phyloP scores from a whole-genome alignment of 768 basidiomycete species.

The Boletus reticuloceps region DNA sequence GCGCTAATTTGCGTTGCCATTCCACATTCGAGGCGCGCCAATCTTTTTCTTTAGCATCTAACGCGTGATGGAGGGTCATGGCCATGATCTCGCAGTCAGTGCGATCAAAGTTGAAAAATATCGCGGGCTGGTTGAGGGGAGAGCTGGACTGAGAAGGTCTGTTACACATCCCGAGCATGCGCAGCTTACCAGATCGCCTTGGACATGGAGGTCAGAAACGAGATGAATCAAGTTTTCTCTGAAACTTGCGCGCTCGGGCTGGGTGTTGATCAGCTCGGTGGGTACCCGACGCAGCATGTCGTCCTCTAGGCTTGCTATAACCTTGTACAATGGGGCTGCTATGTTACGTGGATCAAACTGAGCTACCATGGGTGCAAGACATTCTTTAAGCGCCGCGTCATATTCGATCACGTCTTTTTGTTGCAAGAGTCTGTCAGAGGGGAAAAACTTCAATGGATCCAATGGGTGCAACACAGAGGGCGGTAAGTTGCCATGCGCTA shows the following conservation, averaged over 20 bases:
- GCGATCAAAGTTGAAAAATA: conserved; percentile 68
- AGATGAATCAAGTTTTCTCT: conserved; percentile 47
- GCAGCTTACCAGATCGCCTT: conserved; percentile 50
- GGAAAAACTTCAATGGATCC: conserved; percentile 48
- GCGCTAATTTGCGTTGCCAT: conserved; percentile 49
- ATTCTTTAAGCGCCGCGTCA: conserved; percentile 50
- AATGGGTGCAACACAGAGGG: conserved; percentile 25
- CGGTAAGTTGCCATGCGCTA: conserved; percentile 22
- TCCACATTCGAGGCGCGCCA: conserved; percentile 48
- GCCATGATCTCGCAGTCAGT: conserved; percentile 56
- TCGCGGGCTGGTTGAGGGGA: conserved; percentile 47
- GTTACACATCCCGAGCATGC: not conserved
- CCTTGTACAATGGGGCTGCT: conserved; percentile 32
- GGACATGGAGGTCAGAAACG: conserved; percentile 54
- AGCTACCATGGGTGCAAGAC: conserved; percentile 37
- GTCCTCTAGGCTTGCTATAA: conserved; percentile 44
- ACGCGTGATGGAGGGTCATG: conserved; percentile 29
- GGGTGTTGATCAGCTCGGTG: conserved; percentile 26
- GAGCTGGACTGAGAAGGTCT: not conserved
- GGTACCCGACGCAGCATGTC: conserved; percentile 26
- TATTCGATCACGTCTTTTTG: conserved; percentile 63
- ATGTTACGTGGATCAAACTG: conserved; percentile 35
- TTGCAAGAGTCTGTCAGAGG: conserved; percentile 37
- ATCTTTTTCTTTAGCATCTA: conserved; percentile 43
- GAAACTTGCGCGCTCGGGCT: conserved; percentile 35